Evolutionary conservation across 345 rosid species (phyloP).

Genomic region (Nasturtium officinale): DNA sequence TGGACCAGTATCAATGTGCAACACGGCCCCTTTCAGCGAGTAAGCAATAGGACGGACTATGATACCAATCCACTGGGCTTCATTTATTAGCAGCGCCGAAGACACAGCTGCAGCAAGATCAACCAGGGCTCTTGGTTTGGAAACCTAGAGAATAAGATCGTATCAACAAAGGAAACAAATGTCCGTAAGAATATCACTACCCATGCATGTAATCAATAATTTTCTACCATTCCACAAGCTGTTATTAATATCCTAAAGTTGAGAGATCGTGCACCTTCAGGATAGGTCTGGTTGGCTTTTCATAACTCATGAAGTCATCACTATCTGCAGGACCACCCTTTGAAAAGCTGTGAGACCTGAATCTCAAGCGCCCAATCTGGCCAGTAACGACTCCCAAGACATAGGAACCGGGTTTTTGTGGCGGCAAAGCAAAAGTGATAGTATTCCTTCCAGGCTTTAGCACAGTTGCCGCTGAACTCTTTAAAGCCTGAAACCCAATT

Average conservation of each 20-base stretch:
- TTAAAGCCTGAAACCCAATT: conserved; percentile 68
- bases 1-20: conserved; percentile 96
- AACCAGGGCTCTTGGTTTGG: conserved; percentile 89
- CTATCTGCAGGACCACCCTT: conserved; percentile 93
- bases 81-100: conserved; percentile 84
- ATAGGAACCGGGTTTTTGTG: conserved; percentile 93
- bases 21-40: conserved; percentile 78
- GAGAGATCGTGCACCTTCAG: conserved; percentile 63
- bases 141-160: conserved; percentile 59
- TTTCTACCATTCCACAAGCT: conserved; percentile 12
- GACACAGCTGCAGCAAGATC: conserved; percentile 89
- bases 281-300: conserved; percentile 90
- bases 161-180: conserved; percentile 36
- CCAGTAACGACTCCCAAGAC: conserved; percentile 95
- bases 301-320: conserved; percentile 97
- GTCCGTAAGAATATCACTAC: conserved; percentile 24
- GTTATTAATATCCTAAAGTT: conserved; percentile 15
- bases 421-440: conserved; percentile 73
- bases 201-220: conserved; percentile 14
- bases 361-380: conserved; percentile 87
- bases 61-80: conserved; percentile 93
- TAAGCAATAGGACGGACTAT: conserved; percentile 74
- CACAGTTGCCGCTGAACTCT: conserved; percentile 69
- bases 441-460: conserved; percentile 77
- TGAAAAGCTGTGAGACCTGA: conserved; percentile 95